A percentile compares a stretch with the other conserved stretches of the same genome.
Conservation (phyloP, 768 basidiomycete species). For the Podaxis pistillaris region DNA sequence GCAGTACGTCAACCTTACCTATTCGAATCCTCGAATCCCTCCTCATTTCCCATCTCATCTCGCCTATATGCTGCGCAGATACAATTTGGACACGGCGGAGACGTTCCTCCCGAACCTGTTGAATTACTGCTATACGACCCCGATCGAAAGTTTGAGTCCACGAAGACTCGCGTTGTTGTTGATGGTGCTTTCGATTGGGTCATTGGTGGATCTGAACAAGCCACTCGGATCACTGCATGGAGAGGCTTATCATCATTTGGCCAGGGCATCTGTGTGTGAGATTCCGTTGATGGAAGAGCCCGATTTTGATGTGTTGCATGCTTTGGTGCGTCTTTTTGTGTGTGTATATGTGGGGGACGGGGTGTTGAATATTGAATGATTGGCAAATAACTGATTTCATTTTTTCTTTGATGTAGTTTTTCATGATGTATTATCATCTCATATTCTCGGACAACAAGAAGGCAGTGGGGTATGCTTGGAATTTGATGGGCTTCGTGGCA, state of each 20-base stretch:
- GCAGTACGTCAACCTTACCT: slow-evolving; percentile 50
- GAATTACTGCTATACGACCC: slow-evolving; percentile 64
- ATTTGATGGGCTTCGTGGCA: slow-evolving; percentile 70
- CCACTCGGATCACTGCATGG: slow-evolving; percentile 57
- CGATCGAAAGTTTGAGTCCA: slow-evolving; percentile 60
- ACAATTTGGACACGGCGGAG: slow-evolving; percentile 68
- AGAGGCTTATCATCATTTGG: slow-evolving; percentile 66
- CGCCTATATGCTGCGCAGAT: slow-evolving; percentile 34
- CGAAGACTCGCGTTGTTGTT: slow-evolving; percentile 65
- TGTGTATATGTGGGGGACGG: too few relatives aligned
- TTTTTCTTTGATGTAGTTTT: slow-evolving; percentile 34
- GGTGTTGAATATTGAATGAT: background rate
- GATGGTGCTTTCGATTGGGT: slow-evolving; percentile 73
- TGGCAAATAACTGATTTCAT: background rate
- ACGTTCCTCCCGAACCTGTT: slow-evolving; percentile 69
- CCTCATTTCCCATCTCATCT: background rate
- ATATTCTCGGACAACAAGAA: slow-evolving; percentile 75
- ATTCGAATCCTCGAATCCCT: slow-evolving; percentile 8
- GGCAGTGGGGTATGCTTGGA: slow-evolving; percentile 73
- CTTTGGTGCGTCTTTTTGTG: slow-evolving; percentile 41
- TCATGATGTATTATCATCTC: slow-evolving; percentile 74
- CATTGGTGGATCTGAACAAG: slow-evolving; percentile 60
- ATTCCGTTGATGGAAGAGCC: slow-evolving; percentile 75
- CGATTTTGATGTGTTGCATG: slow-evolving; percentile 69
- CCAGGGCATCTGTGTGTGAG: slow-evolving; percentile 66